A percentile compares a stretch with the other conserved stretches of the same genome.
These are phyloP conservation scores for Stellera chamaejasme DNA, from an alignment of 345 rosid species.

Conservation along the genomic window DNA sequence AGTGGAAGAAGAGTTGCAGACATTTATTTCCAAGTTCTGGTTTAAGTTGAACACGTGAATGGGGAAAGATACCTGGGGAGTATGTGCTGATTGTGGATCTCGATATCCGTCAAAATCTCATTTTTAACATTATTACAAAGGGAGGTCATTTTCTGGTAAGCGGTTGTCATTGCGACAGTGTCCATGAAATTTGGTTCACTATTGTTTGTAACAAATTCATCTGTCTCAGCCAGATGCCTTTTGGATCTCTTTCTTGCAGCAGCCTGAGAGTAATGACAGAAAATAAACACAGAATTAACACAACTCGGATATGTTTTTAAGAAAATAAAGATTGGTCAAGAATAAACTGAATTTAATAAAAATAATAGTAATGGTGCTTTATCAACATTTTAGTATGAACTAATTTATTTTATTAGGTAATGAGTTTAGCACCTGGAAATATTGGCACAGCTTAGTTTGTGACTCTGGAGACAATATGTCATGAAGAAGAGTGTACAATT, in stretches of 20 bases:
- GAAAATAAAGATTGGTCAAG: too few species aligned
- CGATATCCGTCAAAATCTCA: conserved; percentile 83
- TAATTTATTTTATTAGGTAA: too few species aligned
- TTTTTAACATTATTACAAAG: conserved; percentile 69
- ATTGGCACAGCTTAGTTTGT: conserved; percentile 73
- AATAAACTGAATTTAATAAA: too few species aligned
- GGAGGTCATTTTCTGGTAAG: conserved; percentile 84
- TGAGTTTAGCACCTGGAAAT: conserved; percentile 61
- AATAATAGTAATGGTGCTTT: too few species aligned
- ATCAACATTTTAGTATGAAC: too few species aligned
- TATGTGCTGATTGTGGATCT: conserved; percentile 81
- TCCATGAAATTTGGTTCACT: conserved; percentile 55
- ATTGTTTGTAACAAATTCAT: conserved; percentile 66
- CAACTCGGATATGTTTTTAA: neutral
- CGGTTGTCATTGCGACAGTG: conserved; percentile 58
- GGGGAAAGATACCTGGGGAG: conserved; percentile 68
- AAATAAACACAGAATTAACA: conserved; percentile 9
- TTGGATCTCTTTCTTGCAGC: conserved; percentile 88
- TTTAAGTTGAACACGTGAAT: neutral
- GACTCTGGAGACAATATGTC: conserved; percentile 92
- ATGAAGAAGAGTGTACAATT: conserved; percentile 82
- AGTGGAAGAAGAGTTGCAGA: neutral
- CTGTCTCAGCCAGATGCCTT: conserved; percentile 82
- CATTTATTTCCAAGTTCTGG: neutral
- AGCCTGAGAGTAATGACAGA: conserved; percentile 30